Base-by-base conservation (phyloP, 495 filamentous ascomycete species). In the Aspergillus panamensis region DNA sequence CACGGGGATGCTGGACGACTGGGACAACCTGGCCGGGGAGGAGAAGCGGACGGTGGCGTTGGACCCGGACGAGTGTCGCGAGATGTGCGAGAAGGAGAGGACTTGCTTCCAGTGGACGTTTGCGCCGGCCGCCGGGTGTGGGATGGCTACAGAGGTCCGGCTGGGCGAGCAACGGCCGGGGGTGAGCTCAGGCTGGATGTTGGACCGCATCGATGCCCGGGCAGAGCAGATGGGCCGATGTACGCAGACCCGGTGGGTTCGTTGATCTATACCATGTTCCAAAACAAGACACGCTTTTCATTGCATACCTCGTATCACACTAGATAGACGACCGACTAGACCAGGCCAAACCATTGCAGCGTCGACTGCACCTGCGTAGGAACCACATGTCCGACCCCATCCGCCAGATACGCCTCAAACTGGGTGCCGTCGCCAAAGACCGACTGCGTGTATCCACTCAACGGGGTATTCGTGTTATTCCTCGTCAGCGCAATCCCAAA, bases 351-450 rank as follows among this genome's bases (percentile, higher is more conserved):
- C 57, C 57, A 59, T 31, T 25, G 16, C 42, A 59, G 48, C 30
- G 31, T 54, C n/a, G 7, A n/a, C 10, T 59, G 25, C 32, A 49
- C 50, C 29, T 54, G 49, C 35, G 57, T 59, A 5, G 75, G 68
- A 31, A 78, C 74, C 16, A 66, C 69, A 57, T 82, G 79, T 0
- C 80, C 79, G 6, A 81, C 74, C 5, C 79, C 77, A 39, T 71
- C 39, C 0, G 77, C 80, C 45, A 75, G 70, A 74, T 76, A n/a
- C 77, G 77, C 63, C 70, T 65, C 20, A 78, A 63, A 62, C 73
- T 65, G n/a, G 66, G 67, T 9, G 76, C 79, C 58, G 19, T 59
- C 50, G 1, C 57, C 57, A 43, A 76, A 82, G 20, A 77, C 66
- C 13, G 64, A 58, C 58, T 76, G 66, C 14, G 78, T 80, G 68